Evolutionary conservation across 2,329 filamentous ascomycete species (phyloP).

Genomic region (Tolypocladium paradoxum): DNA sequence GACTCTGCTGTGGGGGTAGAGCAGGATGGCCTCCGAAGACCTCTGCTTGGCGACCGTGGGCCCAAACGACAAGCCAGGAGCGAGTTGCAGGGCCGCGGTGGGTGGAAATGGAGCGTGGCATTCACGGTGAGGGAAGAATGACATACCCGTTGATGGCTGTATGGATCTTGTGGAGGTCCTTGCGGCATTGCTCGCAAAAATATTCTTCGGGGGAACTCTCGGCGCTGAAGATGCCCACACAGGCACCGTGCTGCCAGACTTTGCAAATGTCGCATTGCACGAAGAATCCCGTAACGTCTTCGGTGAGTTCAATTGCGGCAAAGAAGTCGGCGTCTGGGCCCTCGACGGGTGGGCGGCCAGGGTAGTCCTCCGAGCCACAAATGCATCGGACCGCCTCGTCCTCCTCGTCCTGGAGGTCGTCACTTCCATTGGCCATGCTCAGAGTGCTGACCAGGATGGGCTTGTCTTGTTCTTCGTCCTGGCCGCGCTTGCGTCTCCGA

Average conservation of each 20-base stretch:
- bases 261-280: conserved; percentile 97
- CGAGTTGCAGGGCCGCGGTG: not conserved
- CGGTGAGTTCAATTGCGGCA: conserved; percentile 53
- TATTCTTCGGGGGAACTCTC: conserved; percentile 91
- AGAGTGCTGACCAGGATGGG: conserved; percentile 28
- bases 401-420: conserved; percentile 64
- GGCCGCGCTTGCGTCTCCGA: conserved; percentile 68
- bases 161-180: conserved; percentile 79
- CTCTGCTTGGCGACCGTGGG: not conserved
- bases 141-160: conserved; percentile 77
- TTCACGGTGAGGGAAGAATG: not conserved
- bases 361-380: conserved; percentile 90
- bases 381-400: conserved; percentile 94
- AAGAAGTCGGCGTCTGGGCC: conserved; percentile 47
- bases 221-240: conserved; percentile 93
- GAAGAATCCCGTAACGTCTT: conserved; percentile 89
- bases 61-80: not conserved
- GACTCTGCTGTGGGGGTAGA: not conserved
- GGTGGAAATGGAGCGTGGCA: not conserved
- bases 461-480: conserved; percentile 48
- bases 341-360: conserved; percentile 62
- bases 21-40: not conserved
- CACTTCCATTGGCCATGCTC: conserved; percentile 51
- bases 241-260: conserved; percentile 97
- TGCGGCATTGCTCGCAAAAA: conserved; percentile 91